Conservation (phyloP, 2,329 filamentous ascomycete genomes). For the Bipolaris oryzae region DNA sequence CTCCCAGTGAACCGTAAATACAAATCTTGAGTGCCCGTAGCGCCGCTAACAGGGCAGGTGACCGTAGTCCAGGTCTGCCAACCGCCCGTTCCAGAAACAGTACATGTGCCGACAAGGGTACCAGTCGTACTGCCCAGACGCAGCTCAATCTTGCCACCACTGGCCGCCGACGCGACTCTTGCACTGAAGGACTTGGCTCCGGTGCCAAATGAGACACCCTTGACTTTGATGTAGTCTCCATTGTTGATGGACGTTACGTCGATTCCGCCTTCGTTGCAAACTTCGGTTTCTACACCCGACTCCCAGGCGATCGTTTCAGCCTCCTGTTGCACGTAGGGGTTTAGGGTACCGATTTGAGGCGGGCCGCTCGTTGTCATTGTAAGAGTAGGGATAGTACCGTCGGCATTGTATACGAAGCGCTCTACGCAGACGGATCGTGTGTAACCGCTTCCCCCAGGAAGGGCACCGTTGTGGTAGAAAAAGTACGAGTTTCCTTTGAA, state of each 20-base stretch:
- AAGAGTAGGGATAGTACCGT: constrained; percentile 26
- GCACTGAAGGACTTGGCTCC: constrained; percentile 21
- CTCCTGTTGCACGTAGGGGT: constrained; percentile 20
- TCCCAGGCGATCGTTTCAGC: constrained; percentile 22
- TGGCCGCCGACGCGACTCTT: constrained; percentile 15
- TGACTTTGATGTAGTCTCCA: constrained; percentile 24
- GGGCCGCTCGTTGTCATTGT: constrained; percentile 20
- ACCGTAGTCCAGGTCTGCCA: constrained; percentile 20
- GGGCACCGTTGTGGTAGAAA: constrained; percentile 27
- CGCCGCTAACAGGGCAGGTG: constrained; percentile 20
- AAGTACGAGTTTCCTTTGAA: constrained; percentile 23
- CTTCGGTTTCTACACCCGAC: constrained; percentile 19
- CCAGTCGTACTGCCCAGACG: constrained; percentile 18
- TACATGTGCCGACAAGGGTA: constrained; percentile 22
- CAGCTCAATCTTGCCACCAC: constrained; percentile 23
- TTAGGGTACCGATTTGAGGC: constrained; percentile 22
- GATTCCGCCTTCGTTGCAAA: constrained; percentile 23
- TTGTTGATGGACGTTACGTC: constrained; percentile 20
- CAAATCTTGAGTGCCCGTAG: constrained; percentile 22
- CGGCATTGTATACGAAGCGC: constrained; percentile 21
- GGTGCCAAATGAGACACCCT: constrained; percentile 21
- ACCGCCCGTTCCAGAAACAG: constrained; percentile 16
- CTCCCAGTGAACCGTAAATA: constrained; percentile 22
- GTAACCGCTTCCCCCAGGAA: constrained; percentile 25
- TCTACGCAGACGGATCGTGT: constrained; percentile 22